These are phyloP conservation scores for Teunomyces barrocoloradensis DNA, from an alignment of 805 yeast species.

Conservation along the genomic window DNA sequence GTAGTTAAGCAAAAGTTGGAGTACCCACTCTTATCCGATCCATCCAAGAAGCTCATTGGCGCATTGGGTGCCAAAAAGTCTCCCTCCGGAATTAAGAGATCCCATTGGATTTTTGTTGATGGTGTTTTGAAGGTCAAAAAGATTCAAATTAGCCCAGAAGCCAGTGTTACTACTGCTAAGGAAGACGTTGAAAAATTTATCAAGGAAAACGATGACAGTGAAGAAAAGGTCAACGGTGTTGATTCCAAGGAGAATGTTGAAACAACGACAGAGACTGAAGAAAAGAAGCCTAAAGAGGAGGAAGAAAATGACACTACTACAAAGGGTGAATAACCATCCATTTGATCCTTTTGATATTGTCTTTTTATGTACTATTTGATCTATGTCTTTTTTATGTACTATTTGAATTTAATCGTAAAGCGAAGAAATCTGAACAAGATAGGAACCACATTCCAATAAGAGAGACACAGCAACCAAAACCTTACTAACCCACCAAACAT, in stretches of 20 bases:
- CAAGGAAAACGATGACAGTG: conserved; percentile 9
- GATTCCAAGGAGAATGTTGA: conserved; percentile 1
- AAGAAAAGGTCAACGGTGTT: conserved; percentile 2
- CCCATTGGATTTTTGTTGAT: conserved; percentile 87
- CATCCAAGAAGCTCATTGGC: conserved; percentile 64
- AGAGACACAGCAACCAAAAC: conserved; percentile 36
- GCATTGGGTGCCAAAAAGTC: conserved; percentile 79
- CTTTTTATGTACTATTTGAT: not conserved
- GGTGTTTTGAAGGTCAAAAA: conserved; percentile 61
- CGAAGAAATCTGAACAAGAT: not conserved
- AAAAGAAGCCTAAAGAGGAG: conserved; percentile 4
- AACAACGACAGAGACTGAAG: not conserved
- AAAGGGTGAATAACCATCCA: not conserved
- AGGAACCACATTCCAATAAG: conserved; percentile 10
- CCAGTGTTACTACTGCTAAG: conserved; percentile 58
- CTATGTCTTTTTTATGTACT: not conserved
- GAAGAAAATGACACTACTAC: conserved; percentile 6
- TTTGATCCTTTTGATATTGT: no score
- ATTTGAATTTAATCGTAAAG: not conserved
- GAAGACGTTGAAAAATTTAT: conserved; percentile 49
- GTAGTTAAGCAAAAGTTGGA: conserved; percentile 69
- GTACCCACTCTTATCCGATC: conserved; percentile 76
- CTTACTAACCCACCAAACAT: conserved; percentile 93
- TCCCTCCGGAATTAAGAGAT: conserved; percentile 75
- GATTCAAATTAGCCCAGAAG: conserved; percentile 50